Conservation (phyloP, 2,329 filamentous ascomycete species). For the Hirsutella rhossiliensis region DNA sequence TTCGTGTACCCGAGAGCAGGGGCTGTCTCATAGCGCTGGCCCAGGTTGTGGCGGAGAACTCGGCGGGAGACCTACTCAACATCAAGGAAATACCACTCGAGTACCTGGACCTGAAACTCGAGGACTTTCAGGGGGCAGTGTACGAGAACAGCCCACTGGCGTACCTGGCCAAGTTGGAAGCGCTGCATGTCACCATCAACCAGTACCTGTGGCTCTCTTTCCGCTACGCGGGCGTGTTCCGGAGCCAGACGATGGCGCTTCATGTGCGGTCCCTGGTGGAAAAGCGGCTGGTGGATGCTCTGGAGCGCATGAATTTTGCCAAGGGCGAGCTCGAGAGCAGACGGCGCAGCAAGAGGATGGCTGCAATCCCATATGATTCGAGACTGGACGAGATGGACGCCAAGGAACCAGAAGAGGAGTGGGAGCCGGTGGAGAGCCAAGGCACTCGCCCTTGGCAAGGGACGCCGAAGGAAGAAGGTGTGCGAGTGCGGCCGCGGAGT, state of each 20-base stretch:
- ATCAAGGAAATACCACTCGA: conserved; percentile 62
- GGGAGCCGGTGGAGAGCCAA: too few relatives aligned
- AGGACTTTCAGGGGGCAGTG: conserved; percentile 5
- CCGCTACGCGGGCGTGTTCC: conserved; percentile 72
- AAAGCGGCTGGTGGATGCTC: conserved; percentile 45
- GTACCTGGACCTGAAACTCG: conserved; percentile 52
- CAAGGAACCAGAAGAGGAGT: conserved; percentile 6
- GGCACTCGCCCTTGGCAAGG: too few relatives aligned
- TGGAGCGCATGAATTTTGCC: conserved; percentile 38
- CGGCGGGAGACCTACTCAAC: conserved; percentile 56
- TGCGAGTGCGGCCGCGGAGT: too few relatives aligned
- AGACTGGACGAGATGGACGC: conserved; percentile 6
- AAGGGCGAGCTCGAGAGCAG: conserved; percentile 18
- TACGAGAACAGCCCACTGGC: conserved; percentile 24
- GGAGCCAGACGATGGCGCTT: conserved; percentile 60
- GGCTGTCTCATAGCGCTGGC: conserved; percentile 54
- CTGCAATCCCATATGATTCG: conserved; percentile 8
- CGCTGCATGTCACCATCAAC: conserved; percentile 69
- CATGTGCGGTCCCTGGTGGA: conserved; percentile 72
- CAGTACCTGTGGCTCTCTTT: conserved; percentile 91
- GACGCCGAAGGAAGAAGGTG: too few relatives aligned
- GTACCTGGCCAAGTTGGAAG: conserved; percentile 60
- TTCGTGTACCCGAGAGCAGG: conserved; percentile 27
- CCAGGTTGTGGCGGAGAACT: conserved; percentile 54
- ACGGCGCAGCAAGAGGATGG: conserved; percentile 11